Evolutionary conservation across 23 red algal species (phyloP), one percentile per base, ranked within the genome.

Genomic region (Gracilaria domingensis): DNA sequence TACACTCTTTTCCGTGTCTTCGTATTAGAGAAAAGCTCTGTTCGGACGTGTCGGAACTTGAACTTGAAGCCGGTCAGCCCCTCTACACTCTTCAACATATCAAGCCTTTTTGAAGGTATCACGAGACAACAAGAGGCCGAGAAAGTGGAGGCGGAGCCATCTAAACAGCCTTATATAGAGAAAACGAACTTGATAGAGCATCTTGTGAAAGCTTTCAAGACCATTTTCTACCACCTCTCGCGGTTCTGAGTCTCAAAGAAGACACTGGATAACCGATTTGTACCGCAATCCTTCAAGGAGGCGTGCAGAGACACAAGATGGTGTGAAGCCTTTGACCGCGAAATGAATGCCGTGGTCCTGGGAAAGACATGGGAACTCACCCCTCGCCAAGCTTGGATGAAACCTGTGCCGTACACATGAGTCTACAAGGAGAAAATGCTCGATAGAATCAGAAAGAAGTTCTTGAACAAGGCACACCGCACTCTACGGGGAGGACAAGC

Each of bases 321-420:
- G 82, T 8, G 4, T 36, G 57, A 53, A 12, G 82, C 82, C 0
- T 72, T 86, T 21, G 82, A 72, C 58, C 8, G 66, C 0, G 82
- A 72, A 30, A 44, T 45, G 42, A 45, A 7, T 45, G 42, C 42
- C 5, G 5, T 45, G 42, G 42, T 45, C 5, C 42, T 4, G 7
- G 0, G 33, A 72, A 48, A 74, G 9, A 86, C 0, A 11, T 86
- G 82, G 60, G 0, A 70, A n/a, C 35, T 33, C 3, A 36, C 13
- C 0, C 57, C 57, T n/a, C 28, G 35, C 13, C 26, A 1, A 40
- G 38, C 36, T 3, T 17, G 59, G 8, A 48, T 72, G 47, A 86
- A 86, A 48, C 5, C 82, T 3, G 33, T 86, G 4, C 21, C 11
- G 26, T 86, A 50, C 14, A 74, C 37, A 12, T 86, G 61, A 61